phyloP scores from a whole-genome alignment of 768 basidiomycete species.

The Xerocomellus chrysenteron region DNA sequence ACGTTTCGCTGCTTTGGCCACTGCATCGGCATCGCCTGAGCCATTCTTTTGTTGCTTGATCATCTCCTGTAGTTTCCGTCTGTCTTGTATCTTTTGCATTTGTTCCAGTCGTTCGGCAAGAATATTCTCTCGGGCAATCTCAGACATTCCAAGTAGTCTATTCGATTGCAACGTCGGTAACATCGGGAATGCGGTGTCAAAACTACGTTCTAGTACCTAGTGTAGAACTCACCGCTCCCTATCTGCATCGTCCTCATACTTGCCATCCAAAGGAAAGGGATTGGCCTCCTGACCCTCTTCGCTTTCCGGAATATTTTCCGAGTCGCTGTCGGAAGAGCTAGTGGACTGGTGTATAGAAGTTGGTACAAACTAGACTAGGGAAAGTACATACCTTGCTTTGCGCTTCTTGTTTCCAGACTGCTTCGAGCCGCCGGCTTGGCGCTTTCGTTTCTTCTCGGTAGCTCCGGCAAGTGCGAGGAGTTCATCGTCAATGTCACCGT shows the following conservation, averaged over 20 bases:
- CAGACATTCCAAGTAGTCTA: slow-evolving; percentile 78
- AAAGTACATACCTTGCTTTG: slow-evolving; percentile 61
- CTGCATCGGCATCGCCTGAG: slow-evolving; percentile 53
- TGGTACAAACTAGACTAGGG: not conserved
- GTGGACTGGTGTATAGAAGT: slow-evolving; percentile 2
- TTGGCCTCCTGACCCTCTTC: slow-evolving; percentile 56
- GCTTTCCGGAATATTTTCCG: slow-evolving; percentile 59
- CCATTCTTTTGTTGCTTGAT: slow-evolving; percentile 59
- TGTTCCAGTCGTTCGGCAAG: slow-evolving; percentile 79
- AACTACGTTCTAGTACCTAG: slow-evolving; percentile 25
- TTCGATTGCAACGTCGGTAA: slow-evolving; percentile 5
- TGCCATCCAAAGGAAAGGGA: slow-evolving; percentile 88
- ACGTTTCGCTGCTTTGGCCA: slow-evolving; percentile 79
- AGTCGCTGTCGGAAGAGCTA: slow-evolving; percentile 43
- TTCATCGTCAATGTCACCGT: slow-evolving; percentile 61
- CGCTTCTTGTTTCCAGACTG: slow-evolving; percentile 59
- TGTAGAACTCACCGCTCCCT: slow-evolving; percentile 64
- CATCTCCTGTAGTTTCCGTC: slow-evolving; percentile 70
- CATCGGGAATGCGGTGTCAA: slow-evolving; percentile 23
- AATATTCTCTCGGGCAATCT: slow-evolving; percentile 87
- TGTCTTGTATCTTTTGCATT: slow-evolving; percentile 72
- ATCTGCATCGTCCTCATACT: slow-evolving; percentile 84
- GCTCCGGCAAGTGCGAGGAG: slow-evolving; percentile 80
- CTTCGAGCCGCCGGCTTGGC: slow-evolving; percentile 46
- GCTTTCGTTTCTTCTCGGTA: slow-evolving; percentile 63